A percentile compares a stretch with the other conserved stretches of the same genome.
Evolutionary conservation across 2,329 filamentous ascomycete genomes (phyloP).

Genomic region (Aspergillus quadricinctus): DNA sequence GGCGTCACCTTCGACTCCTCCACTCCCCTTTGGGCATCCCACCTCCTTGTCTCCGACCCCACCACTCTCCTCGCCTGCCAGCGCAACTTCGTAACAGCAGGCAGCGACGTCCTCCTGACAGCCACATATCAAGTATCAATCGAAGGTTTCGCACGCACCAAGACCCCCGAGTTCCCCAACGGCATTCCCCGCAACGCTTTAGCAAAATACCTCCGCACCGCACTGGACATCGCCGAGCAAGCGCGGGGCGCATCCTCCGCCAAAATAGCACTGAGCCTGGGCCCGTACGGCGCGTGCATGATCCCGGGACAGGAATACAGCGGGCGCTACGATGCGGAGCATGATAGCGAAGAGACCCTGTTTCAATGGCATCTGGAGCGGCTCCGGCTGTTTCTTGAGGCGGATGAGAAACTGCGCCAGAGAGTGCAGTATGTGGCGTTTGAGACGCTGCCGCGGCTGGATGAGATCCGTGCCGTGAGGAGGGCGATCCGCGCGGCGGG

Average conservation of each 20-base stretch:
- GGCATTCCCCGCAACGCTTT: conserved; percentile 44
- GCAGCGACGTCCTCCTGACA: conserved; percentile 61
- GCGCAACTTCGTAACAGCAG: conserved; percentile 51
- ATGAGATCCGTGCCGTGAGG: conserved; percentile 54
- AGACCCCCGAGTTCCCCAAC: conserved; percentile 37
- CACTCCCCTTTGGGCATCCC: conserved; percentile 63
- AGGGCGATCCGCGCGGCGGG: conserved; percentile 24
- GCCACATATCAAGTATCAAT: conserved; percentile 64
- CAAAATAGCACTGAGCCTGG: conserved; percentile 53
- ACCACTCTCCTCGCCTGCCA: conserved; percentile 54
- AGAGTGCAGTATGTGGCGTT: conserved; percentile 56
- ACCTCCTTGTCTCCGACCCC: conserved; percentile 56
- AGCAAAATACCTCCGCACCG: conserved; percentile 39
- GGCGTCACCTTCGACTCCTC: conserved; percentile 48
- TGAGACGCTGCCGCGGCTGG: conserved; percentile 61
- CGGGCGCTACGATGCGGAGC: conserved; percentile 53
- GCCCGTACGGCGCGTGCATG: conserved; percentile 66
- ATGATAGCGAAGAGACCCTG: conserved; percentile 44
- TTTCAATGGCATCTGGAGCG: conserved; percentile 56
- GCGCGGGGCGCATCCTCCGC: conserved; percentile 20
- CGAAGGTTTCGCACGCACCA: conserved; percentile 53
- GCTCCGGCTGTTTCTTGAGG: conserved; percentile 47
- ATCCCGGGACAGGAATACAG: conserved; percentile 62
- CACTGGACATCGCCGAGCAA: conserved; percentile 33
- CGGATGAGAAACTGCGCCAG: conserved; percentile 34